phyloP scores from a whole-genome alignment of 441 rosid species.

The Populus hybrid region DNA sequence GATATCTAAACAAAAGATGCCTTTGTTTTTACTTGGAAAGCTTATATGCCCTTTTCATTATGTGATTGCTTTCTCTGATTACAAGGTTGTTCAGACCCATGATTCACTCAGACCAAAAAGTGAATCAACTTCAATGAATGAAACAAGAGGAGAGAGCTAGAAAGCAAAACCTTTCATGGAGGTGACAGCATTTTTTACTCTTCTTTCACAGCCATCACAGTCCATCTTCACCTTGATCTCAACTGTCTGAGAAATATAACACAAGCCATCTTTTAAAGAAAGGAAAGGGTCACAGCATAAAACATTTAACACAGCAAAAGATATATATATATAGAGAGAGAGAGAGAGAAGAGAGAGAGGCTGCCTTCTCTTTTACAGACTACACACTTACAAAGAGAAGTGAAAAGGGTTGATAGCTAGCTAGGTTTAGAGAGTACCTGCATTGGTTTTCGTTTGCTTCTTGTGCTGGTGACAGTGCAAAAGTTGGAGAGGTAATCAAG shows the following conservation, averaged over 20 bases:
- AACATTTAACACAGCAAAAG: not conserved
- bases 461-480: conserved; percentile 63
- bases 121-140: not conserved
- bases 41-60: not conserved
- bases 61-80: not conserved
- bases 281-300: not conserved
- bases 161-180: conserved; percentile 60
- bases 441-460: conserved; percentile 78
- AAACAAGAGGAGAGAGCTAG: conserved; percentile 4
- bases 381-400: not conserved
- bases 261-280: conserved; percentile 1
- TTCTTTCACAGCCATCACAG: conserved; percentile 94
- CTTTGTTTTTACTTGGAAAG: conserved; percentile 3
- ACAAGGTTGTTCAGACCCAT: not conserved
- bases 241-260: conserved; percentile 54
- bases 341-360: not conserved
- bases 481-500: conserved; percentile 77
- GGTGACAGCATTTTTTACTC: conserved; percentile 65
- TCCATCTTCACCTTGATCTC: conserved; percentile 97
- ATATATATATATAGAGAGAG: too few species aligned
- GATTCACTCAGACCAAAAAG: not conserved
- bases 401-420: not conserved
- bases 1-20: conserved; percentile 1
- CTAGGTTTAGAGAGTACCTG: conserved; percentile 49
- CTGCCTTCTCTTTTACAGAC: not conserved